Evolutionary conservation across 495 filamentous ascomycete genomes (phyloP), one percentile per base, ranked within the genome.

Genomic region (Aspergillus nidulans): DNA sequence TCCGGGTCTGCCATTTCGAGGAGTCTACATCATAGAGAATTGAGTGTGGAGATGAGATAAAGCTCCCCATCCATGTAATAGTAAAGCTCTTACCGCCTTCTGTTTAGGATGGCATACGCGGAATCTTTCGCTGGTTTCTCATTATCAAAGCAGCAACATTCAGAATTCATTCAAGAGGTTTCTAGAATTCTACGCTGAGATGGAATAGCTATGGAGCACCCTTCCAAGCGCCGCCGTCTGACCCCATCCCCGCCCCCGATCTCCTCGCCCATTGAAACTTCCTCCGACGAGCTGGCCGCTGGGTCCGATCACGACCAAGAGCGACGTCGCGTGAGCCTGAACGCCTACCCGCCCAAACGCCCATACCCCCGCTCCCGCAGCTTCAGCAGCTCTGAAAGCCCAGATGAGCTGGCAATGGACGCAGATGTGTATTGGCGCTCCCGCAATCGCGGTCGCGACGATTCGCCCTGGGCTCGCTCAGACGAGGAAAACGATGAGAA

Each of bases 201-300:
- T 49, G 38, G 26, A 52, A 32, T 6, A 43, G 36, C 20, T 3
- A 75, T 75, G 72, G 66, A 69, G 51, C 74, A 75, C 13, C 77
- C 78, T 6, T 68, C 79, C 16, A 84, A 83, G 62, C 76, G 81
- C 30, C 81, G 84, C 43, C 78, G 81, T 57, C 69, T 84, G 19
- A 69, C 77, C 39, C 49, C 57, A 16, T 67, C 66, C 36, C 59
- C 49, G 23, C 48, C 49, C 59, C 52, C 63, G 15, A 60, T 62
- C 52, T 61, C 62, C 39, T 68, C 74, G 0, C 74, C 75, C 36
- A 59, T 62, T 19, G 73, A 76, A 50, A 76, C 77, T 42, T 82
- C 80, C 19, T 77, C 79, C 25, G 80, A 83, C 55, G 81, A 82
- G 56, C 67, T 79, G 41, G 77, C 73, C 21, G 71, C 68, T 21